Conservation (phyloP, 2,329 filamentous ascomycete species). For the Eutypella sp. region DNA sequence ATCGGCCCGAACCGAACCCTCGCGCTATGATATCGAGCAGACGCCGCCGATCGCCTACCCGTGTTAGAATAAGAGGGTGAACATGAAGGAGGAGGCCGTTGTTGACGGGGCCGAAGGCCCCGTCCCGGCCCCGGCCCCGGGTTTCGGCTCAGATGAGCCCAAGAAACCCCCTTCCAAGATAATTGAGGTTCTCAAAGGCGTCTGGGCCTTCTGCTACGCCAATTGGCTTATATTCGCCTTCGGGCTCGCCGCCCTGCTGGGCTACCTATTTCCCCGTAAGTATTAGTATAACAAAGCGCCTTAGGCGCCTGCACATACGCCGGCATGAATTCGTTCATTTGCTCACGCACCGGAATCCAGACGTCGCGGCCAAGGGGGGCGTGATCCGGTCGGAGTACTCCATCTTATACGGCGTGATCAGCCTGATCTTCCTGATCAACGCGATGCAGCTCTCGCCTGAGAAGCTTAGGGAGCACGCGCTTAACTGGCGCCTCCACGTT, state of each 20-base stretch:
- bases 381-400: slow-evolving; percentile 49
- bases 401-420: slow-evolving; percentile 65
- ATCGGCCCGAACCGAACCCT: too few species aligned
- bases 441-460: slow-evolving; percentile 62
- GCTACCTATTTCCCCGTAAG: slow-evolving; percentile 39
- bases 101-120: not conserved
- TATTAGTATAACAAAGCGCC: too few species aligned
- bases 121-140: too few species aligned
- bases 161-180: not conserved
- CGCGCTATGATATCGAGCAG: not conserved
- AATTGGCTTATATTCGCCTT: slow-evolving; percentile 28
- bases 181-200: slow-evolving; percentile 7
- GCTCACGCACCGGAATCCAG: too few species aligned
- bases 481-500: slow-evolving; percentile 63
- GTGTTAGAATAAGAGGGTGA: not conserved
- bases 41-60: too few species aligned
- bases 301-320: too few species aligned
- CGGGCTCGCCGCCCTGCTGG: slow-evolving; percentile 24
- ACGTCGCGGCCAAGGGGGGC: slow-evolving; percentile 44
- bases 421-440: slow-evolving; percentile 66
- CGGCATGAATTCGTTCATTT: too few species aligned
- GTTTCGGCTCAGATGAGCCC: too few species aligned
- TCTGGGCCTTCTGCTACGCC: slow-evolving; percentile 17
- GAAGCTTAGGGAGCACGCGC: slow-evolving; percentile 56
- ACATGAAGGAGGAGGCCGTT: not conserved